phyloP scores from a whole-genome alignment of 495 filamentous ascomycete genomes.

The Penicillium egyptiacum region DNA sequence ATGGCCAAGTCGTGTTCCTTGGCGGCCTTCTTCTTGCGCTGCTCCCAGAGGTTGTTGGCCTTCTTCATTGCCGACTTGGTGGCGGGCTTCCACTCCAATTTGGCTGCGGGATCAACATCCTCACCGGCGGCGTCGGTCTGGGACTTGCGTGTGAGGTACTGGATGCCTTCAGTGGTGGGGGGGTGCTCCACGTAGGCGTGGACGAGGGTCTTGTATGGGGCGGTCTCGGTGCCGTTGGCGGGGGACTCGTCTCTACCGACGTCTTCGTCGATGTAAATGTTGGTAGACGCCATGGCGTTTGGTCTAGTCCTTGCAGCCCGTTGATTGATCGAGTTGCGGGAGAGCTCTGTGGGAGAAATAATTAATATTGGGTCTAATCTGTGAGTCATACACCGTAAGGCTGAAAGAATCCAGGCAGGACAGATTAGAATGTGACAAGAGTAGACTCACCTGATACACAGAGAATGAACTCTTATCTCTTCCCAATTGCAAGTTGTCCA shows the following conservation, averaged over 20 bases:
- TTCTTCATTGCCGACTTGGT: slow-evolving; percentile 85
- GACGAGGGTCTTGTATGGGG: slow-evolving; percentile 77
- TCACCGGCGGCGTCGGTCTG: slow-evolving; percentile 62
- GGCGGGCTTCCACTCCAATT: slow-evolving; percentile 73
- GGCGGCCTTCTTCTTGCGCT: slow-evolving; percentile 73
- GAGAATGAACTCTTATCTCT: slow-evolving; percentile 14
- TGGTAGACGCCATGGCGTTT: slow-evolving; percentile 42
- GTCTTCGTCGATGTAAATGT: slow-evolving; percentile 76
- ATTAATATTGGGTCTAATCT: slow-evolving; percentile 6
- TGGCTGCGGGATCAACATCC: slow-evolving; percentile 48
- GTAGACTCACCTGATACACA: slow-evolving; percentile 7
- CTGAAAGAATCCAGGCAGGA: background rate
- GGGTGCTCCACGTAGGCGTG: slow-evolving; percentile 74
- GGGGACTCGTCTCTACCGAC: slow-evolving; percentile 68
- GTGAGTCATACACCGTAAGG: slow-evolving; percentile 17
- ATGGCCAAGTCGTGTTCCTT: slow-evolving; percentile 68
- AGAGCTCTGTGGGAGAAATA: slow-evolving; percentile 2
- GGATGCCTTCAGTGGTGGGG: slow-evolving; percentile 52
- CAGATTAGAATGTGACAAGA: slow-evolving; percentile 1
- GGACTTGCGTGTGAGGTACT: slow-evolving; percentile 70
- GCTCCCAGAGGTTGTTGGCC: slow-evolving; percentile 67
- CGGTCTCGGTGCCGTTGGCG: slow-evolving; percentile 64
- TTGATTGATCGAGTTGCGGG: background rate
- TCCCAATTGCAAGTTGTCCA: slow-evolving; percentile 20
- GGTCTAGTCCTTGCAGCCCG: slow-evolving; percentile 8